Percentiles rank a stretch among this genome's conserved stretches.
Conservation (phyloP, 768 basidiomycete species). For the Suillus decipiens region DNA sequence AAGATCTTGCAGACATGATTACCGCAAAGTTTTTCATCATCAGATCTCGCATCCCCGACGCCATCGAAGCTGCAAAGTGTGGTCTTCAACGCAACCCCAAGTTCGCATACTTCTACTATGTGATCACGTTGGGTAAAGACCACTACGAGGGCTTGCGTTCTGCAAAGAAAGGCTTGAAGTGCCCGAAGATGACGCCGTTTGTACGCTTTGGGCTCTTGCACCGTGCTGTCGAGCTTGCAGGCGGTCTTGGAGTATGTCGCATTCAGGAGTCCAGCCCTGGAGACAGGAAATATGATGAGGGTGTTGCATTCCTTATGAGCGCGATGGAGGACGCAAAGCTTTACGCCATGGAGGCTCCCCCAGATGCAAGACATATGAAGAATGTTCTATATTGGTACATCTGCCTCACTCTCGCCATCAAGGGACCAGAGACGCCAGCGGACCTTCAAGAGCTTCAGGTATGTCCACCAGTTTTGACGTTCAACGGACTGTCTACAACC, state of each 20-base stretch:
- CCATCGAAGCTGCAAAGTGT: constrained; percentile 46
- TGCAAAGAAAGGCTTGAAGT: constrained; percentile 67
- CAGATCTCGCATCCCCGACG: constrained; percentile 48
- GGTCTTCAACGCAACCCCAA: constrained; percentile 56
- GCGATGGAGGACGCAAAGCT: constrained; percentile 61
- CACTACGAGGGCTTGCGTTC: constrained; percentile 54
- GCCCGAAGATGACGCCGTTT: constrained; percentile 54
- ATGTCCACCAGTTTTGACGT: constrained; percentile 6
- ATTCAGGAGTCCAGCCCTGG: constrained; percentile 45
- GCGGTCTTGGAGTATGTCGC: constrained; percentile 51
- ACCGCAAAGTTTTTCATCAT: constrained; percentile 63
- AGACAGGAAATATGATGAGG: constrained; percentile 56
- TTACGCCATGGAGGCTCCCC: constrained; percentile 57
- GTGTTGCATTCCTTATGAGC: constrained; percentile 58
- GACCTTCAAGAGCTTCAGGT: constrained; percentile 57
- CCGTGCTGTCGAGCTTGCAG: constrained; percentile 63
- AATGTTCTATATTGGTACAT: constrained; percentile 62
- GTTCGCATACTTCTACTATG: constrained; percentile 66
- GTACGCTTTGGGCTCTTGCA: constrained; percentile 57
- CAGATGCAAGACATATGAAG: constrained; percentile 62
- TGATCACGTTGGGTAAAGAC: constrained; percentile 52
- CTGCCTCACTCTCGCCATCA: constrained; percentile 51
- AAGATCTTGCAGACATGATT: constrained; percentile 61
- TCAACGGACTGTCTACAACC: background rate
- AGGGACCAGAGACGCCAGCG: constrained; percentile 48